Conservation (phyloP, 768 basidiomycete species). For the Kwoniella pini region DNA sequence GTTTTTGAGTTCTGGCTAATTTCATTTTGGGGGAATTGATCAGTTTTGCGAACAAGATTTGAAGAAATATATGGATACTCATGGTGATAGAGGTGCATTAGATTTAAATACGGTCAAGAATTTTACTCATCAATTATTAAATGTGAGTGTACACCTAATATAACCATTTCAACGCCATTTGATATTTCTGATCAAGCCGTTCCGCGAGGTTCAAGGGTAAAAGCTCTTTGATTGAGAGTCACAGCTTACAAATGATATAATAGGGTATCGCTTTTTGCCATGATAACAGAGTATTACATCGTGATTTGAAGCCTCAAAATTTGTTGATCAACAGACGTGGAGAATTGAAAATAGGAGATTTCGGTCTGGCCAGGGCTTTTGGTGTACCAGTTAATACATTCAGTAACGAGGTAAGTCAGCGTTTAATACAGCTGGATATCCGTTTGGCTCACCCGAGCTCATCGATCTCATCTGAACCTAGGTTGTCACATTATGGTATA, state of each 20-base stretch:
- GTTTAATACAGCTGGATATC: neutral
- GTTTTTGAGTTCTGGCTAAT: neutral
- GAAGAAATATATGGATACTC: constrained; percentile 98
- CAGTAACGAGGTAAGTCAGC: constrained; percentile 71
- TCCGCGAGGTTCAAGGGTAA: too few relatives aligned
- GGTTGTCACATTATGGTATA: constrained; percentile 98
- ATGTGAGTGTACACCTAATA: too few relatives aligned
- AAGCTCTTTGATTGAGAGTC: too few relatives aligned
- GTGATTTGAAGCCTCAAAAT: constrained; percentile 98
- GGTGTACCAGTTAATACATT: constrained; percentile 99
- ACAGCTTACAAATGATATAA: too few relatives aligned
- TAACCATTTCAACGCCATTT: too few relatives aligned
- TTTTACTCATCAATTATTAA: constrained; percentile 97
- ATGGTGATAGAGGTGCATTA: constrained; percentile 92
- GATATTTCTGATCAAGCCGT: too few relatives aligned
- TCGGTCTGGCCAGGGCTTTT: constrained; percentile 94
- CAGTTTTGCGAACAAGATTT: constrained; percentile 93
- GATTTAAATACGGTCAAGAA: constrained; percentile 84
- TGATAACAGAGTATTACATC: constrained; percentile 95
- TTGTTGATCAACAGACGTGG: constrained; percentile 95
- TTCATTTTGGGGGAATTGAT: too few relatives aligned
- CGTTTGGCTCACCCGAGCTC: neutral
- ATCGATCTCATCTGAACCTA: constrained; percentile 16
- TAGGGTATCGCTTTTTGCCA: constrained; percentile 96
- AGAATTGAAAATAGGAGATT: constrained; percentile 95